Base-by-base conservation (phyloP, 225 moss, liverwort and hornwort genomes). In the Physcomitrium patens region DNA sequence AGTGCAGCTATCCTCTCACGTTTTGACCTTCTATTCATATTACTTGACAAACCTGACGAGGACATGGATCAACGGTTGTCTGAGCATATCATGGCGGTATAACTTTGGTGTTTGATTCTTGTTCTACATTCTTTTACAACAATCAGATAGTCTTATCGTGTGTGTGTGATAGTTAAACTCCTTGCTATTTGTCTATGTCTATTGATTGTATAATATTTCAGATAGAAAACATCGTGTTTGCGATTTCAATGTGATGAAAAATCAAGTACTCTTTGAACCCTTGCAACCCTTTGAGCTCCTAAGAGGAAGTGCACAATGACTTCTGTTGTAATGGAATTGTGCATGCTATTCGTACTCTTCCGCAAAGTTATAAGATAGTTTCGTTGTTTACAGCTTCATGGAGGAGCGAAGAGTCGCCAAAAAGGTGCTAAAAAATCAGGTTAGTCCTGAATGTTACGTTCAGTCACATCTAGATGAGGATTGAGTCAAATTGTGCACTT, bases 21-120 rank as follows among this genome's bases (percentile, higher is more conserved):
- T n/a, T 99, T 99, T 75, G 97, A 99, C 78, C 91, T 99, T 70
- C 77, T 99, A 14, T 99, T 95, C 81, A 99, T 99, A 79, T 76
- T 99, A 73, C 86, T 99, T 78, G 97, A 99, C 85, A 99, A 93
- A 70, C 97, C 97, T 43, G 90, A 99, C 78, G 97, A 95, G 82
- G 86, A 85, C 62, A 76, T 93, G 90, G 97, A 99, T 90, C 93
- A 93, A 81, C 86, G 87, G 27, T 72, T 99, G 47, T 91, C 95
- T 55, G 94, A 99, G 78, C 97, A 99, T 75, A 90, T 99, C 74
- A 78, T 99, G 79, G 89, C 95, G 63, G 97, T 97, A 89, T 65
- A 64, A 67, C 37, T 76, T 48, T 43, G 49, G 17, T 56, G 65
- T 69, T 59, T 45, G 47, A 56, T 79, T 60, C 44, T 53, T n/a